Base-by-base conservation (phyloP, 2,329 filamentous ascomycete species). In the Fusarium sp. region DNA sequence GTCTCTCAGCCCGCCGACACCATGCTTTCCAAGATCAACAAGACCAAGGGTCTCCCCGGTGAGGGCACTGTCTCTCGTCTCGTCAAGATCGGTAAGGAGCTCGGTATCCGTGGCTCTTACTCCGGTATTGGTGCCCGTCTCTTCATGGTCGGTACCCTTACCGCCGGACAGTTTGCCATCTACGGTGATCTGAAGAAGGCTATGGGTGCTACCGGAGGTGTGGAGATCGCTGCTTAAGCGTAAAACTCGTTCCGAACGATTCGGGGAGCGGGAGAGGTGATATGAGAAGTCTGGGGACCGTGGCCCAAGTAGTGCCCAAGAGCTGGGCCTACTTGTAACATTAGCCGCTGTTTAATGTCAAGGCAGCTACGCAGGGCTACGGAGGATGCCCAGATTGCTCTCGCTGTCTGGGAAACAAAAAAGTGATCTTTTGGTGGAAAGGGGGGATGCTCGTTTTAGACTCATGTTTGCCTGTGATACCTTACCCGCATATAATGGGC, bases 21-120 rank as follows among this genome's bases (percentile, higher is more conserved):
- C 79, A 97, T 97, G 93, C 90, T 97, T 71, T 92, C 89, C 84
- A 96, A 95, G 89, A 96, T 97, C 88, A 97, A 97, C 92, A 96
- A 96, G 92, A 93, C 92, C 84, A 90, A 93, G 87, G 93, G 92
- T 84, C 85, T 89, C 65, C 93, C 93, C 73, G 93, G 93, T 86
- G 92, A 97, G 86, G 89, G 93, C 78, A 96, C 92, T 76, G 88
- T 88, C 79, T 87, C 85, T 81, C 91, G 93, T 82, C 84, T 97
- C 78, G 86, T 95, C 86, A 96, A 96, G 91, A 97, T 97, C 78
- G 92, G 84, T 74, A 92, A 91, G 84, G 93, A 97, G 84, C 91
- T 97, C 76, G 93, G 93, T 79, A 67, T 97, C 80, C 87, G 86
- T 75, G 93, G 93, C 75, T 92, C 88, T 58, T 97, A 91, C 85